Evolutionary conservation across 139 green algal species (phyloP), one percentile per base, ranked within the genome.

Genomic region (Astrephomene gubernaculifera): DNA sequence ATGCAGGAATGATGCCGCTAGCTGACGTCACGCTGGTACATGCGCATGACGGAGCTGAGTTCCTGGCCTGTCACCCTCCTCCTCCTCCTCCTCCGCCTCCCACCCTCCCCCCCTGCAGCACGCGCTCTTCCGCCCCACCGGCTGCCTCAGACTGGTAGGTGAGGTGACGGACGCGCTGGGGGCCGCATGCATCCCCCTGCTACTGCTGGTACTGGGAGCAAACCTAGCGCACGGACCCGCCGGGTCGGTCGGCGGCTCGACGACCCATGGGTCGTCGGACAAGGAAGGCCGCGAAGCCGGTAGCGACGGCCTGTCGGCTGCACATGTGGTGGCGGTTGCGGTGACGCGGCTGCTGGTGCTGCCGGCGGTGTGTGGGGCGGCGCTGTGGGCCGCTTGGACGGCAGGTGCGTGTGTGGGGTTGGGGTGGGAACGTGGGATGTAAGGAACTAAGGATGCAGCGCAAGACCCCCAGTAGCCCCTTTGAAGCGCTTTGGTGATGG

Each of bases 161-260:
- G 90, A 93, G 53, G 57, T 85, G 31, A 29, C 57, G 2, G 64
- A 43, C 64, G 54, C 70, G 78, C 63, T 93, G 52, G 87, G 87
- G 0, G 72, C 78, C 14, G 45, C 71, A 0, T 71, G 81, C 10
- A 89, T 93, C 45, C 90, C 90, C 27, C 35, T n/a, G n/a, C 65
- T 93, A n/a, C 89, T 93, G 53, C 67, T 93, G 71, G 86, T 91
- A 67, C 87, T 93, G 49, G 90, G 90, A 4, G 87, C 87, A 57
- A 93, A 93, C 82, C 84, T 93, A 76, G 65, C 73, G 31, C 57
- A 29, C 22, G 57, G 75, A 1, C 75, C 57, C 19, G 75, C 57
- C 5, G 57, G 71, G 75, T 78, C 78, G 22, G 60, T 57, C 0
- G 61, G 71, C 60, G 53, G n/a, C n/a, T n/a, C n/a, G n/a, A n/a